Percentiles rank a stretch among this genome's conserved stretches.
Evolutionary conservation across 441 rosid genomes (phyloP).

Genomic region (Pelargonium fulgidum): DNA sequence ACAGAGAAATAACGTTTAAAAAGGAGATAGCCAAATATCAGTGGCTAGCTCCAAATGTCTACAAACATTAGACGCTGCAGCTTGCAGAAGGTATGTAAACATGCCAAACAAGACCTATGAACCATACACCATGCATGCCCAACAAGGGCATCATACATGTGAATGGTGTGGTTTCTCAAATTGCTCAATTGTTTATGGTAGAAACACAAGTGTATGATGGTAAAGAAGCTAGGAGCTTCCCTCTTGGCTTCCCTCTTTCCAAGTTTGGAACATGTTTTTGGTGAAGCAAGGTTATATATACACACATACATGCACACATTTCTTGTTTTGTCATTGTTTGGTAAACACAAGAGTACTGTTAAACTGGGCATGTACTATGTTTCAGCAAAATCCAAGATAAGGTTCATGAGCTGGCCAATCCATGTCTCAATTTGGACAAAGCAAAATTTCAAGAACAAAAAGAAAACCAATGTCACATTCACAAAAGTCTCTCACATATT

Average conservation of each 20-base stretch:
- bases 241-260: neutral
- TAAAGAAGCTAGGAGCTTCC: slow-evolving; percentile 17
- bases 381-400: neutral
- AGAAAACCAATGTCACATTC: slow-evolving; percentile 1
- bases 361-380: slow-evolving; percentile 1
- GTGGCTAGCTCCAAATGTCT: too few species aligned
- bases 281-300: too few species aligned
- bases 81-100: too few species aligned
- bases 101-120: too few species aligned
- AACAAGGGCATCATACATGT: slow-evolving; percentile 6
- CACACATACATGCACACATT: neutral
- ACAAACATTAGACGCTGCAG: too few species aligned
- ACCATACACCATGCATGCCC: slow-evolving; percentile 5
- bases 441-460: neutral
- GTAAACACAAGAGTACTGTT: slow-evolving; percentile 4
- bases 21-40: too few species aligned
- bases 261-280: slow-evolving; percentile 13
- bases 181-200: slow-evolving; percentile 1
- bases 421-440: slow-evolving; percentile 2
- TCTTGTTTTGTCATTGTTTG: neutral
- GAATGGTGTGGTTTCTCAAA: neutral
- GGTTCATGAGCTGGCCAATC: slow-evolving; percentile 1
- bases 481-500: neutral
- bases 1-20: too few species aligned
- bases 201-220: slow-evolving; percentile 8